These are phyloP conservation scores for Wickerhamiella azymoides DNA, from an alignment of 805 yeast species.

Conservation along the genomic window DNA sequence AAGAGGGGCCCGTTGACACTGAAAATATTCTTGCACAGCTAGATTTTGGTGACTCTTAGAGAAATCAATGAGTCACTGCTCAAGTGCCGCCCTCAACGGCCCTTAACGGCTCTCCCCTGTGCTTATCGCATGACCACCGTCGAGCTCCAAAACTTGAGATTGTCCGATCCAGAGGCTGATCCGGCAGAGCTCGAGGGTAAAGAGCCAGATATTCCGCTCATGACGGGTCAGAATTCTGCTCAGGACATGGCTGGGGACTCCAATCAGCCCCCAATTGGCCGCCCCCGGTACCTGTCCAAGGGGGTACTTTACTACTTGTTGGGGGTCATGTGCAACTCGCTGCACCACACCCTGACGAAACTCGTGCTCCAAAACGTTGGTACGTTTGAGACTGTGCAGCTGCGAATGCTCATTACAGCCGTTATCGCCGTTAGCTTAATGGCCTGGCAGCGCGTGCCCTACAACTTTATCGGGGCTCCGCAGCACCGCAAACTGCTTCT, in stretches of 20 bases:
- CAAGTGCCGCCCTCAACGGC: too few relatives aligned
- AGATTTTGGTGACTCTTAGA: background rate
- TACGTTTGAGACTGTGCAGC: constrained; percentile 37
- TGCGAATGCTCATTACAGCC: constrained; percentile 64
- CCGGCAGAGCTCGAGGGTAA: too few relatives aligned
- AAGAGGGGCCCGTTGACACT: background rate
- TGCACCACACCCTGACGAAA: constrained; percentile 18
- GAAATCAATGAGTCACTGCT: too few relatives aligned
- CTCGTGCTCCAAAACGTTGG: constrained; percentile 11
- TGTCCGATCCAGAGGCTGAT: background rate
- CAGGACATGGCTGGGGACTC: too few relatives aligned
- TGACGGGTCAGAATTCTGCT: background rate
- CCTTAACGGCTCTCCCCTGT: too few relatives aligned
- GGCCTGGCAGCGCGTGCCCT: constrained; percentile 36
- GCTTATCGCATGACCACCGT: too few relatives aligned
- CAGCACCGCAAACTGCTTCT: constrained; percentile 40
- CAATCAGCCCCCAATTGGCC: too few relatives aligned
- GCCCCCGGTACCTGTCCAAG: background rate
- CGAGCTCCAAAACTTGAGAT: background rate
- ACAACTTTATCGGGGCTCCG: constrained; percentile 59
- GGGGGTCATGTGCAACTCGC: constrained; percentile 14
- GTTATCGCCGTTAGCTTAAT: constrained; percentile 44
- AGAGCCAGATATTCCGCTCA: background rate
- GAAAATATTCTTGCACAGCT: background rate
- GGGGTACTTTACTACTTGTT: constrained; percentile 13